phyloP scores from a whole-genome alignment of 1,139 yeast species.

The Suhomyces atakaporum region DNA sequence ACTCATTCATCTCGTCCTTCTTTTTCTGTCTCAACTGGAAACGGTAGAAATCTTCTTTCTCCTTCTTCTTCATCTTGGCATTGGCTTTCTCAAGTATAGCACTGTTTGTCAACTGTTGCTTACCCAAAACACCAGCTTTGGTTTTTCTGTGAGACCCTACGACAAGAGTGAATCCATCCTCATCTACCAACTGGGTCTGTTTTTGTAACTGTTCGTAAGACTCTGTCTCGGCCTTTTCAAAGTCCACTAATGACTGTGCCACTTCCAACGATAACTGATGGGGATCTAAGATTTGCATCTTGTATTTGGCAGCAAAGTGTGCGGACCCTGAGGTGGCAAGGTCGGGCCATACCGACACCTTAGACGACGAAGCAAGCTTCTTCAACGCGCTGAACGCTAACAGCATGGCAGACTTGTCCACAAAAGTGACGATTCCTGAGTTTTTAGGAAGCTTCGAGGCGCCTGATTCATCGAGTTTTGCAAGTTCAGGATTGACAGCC shows the following conservation, averaged over 20 bases:
- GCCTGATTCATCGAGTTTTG: conserved; percentile 16
- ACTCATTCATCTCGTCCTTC: conserved; percentile 88
- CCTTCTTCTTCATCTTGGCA: conserved; percentile 68
- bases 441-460: conserved; percentile 62
- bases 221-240: conserved; percentile 70
- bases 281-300: conserved; percentile 43
- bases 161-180: conserved; percentile 90
- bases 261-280: conserved; percentile 52
- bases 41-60: conserved; percentile 89
- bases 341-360: conserved; percentile 35
- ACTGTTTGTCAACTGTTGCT: conserved; percentile 48
- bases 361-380: conserved; percentile 36
- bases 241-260: conserved; percentile 61
- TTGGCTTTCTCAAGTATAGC: conserved; percentile 47
- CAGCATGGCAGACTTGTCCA: conserved; percentile 72
- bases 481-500: conserved; percentile 32
- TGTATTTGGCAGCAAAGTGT: conserved; percentile 32
- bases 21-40: conserved; percentile 94
- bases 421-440: conserved; percentile 71
- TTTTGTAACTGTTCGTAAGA: conserved; percentile 59
- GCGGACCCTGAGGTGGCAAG: conserved; percentile 25
- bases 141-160: conserved; percentile 86
- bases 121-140: conserved; percentile 64
- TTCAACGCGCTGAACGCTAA: conserved; percentile 66
- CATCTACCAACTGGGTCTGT: conserved; percentile 70